Percentiles rank a stretch among this genome's conserved stretches.
These are phyloP conservation scores for Boletus holoroseus DNA, from an alignment of 1,284 basidiomycete species.

Conservation along the genomic window DNA sequence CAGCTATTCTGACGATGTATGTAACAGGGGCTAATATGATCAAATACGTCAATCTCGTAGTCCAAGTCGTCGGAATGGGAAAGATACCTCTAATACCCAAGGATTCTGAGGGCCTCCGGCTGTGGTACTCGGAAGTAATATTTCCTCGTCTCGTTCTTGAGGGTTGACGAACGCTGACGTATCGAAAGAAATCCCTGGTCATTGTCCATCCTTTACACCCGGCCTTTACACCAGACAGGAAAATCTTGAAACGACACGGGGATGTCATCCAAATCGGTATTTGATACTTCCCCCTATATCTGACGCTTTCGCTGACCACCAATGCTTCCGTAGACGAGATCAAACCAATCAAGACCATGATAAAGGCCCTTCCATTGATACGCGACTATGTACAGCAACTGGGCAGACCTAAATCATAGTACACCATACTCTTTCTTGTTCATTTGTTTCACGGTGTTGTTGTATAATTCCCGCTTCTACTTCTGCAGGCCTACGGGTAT, in stretches of 20 bases:
- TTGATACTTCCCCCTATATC: neutral
- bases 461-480: constrained; percentile 8
- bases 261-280: constrained; percentile 54
- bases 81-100: constrained; percentile 51
- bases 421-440: constrained; percentile 1
- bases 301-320: neutral
- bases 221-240: constrained; percentile 45
- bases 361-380: constrained; percentile 56
- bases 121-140: constrained; percentile 61
- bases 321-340: constrained; percentile 44
- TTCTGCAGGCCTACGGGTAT: constrained; percentile 4
- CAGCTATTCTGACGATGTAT: neutral
- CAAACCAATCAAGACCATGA: constrained; percentile 58
- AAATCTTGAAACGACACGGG: constrained; percentile 56
- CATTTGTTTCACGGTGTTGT: constrained; percentile 6
- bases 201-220: constrained; percentile 56
- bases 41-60: constrained; percentile 59
- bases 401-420: constrained; percentile 12
- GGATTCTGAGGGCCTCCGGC: constrained; percentile 45
- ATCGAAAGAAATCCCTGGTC: constrained; percentile 58
- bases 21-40: constrained; percentile 47
- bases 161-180: constrained; percentile 1
- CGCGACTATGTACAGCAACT: constrained; percentile 44
- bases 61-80: constrained; percentile 72
- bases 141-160: neutral